Evolutionary conservation across 352 stramenopile genomes (phyloP), one percentile per base, ranked within the genome.

Genomic region (Phytophthora aleatoria): DNA sequence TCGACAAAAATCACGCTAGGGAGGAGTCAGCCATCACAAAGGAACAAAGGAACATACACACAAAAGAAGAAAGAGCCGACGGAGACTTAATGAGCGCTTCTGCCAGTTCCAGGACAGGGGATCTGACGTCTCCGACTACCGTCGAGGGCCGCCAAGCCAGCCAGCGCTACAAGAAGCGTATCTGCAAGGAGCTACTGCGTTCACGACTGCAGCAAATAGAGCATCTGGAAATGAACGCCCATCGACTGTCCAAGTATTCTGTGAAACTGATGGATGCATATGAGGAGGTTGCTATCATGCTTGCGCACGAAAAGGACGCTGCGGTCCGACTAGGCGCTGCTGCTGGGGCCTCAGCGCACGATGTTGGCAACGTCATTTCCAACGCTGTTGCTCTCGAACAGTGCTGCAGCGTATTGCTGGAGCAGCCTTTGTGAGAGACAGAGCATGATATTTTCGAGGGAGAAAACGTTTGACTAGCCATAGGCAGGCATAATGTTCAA

Each of bases 341-440:
- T 10, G 36, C 38, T 28, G 42, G 56, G 2, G 33, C 12, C 3
- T 26, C 45, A 3, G 8, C 26, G 13, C 44, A 63, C 9, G 56
- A 44, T 31, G 28, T 3, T 28, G 45, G 56, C n/a, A 57, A 51
- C 16, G 24, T 56, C 4, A 50, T 56, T 45, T 38, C 36, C 1
- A 47, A 43, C 2, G 5, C 9, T 26, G 53, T 61, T 1, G 42
- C 16, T 9, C 41, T 60, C 5, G 55, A 56, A 30, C 3, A 63
- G 7, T 63, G 55, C 33, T 43, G 35, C 45, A 50, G 50, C 55
- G 49, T 54, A 26, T 9, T 62, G 24, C 35, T 62, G 9, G 43
- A 55, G 5, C 8, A 61, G 8, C 1, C 38, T 11, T 60, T 45
- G 41, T 5, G 1, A 27, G 42, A 11, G 6, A 38, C 30, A 39